Percentiles rank a stretch among this genome's conserved stretches.
Conservation (phyloP, 2,329 filamentous ascomycete species). For the Sphaerulina populicola region DNA sequence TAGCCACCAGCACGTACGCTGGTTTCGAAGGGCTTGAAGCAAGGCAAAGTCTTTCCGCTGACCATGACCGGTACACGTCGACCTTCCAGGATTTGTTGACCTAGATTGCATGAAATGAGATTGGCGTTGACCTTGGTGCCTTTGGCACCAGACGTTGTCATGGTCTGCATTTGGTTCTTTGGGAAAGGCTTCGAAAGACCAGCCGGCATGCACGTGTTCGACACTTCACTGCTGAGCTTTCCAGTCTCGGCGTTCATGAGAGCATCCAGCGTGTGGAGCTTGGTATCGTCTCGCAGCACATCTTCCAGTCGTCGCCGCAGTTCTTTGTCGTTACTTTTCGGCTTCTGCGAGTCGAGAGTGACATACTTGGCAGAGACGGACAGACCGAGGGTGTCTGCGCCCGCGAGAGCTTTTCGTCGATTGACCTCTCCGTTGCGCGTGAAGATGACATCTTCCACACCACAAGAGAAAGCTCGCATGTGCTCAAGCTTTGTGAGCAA, state of each 20-base stretch:
- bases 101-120: slow-evolving; percentile 93
- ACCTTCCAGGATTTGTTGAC: slow-evolving; percentile 92
- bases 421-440: slow-evolving; percentile 68
- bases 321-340: slow-evolving; percentile 58
- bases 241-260: slow-evolving; percentile 66
- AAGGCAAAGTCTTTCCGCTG: slow-evolving; percentile 90
- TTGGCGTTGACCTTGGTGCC: slow-evolving; percentile 90
- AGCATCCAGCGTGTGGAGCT: slow-evolving; percentile 83
- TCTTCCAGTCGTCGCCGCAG: slow-evolving; percentile 74
- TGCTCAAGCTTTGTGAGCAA: slow-evolving; percentile 82
- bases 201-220: slow-evolving; percentile 66
- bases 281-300: slow-evolving; percentile 80
- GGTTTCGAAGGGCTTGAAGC: slow-evolving; percentile 87
- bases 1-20: slow-evolving; percentile 85
- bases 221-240: slow-evolving; percentile 68
- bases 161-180: slow-evolving; percentile 96
- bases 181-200: slow-evolving; percentile 89
- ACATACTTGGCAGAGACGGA: slow-evolving; percentile 82
- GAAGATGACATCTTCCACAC: slow-evolving; percentile 88
- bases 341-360: slow-evolving; percentile 59
- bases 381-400: slow-evolving; percentile 62
- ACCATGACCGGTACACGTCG: slow-evolving; percentile 94
- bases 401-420: slow-evolving; percentile 59
- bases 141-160: slow-evolving; percentile 96
- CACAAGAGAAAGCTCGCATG: slow-evolving; percentile 92